These are phyloP conservation scores for Cardamine chenopodiifolia DNA, from an alignment of 345 rosid genomes.

Conservation along the genomic window DNA sequence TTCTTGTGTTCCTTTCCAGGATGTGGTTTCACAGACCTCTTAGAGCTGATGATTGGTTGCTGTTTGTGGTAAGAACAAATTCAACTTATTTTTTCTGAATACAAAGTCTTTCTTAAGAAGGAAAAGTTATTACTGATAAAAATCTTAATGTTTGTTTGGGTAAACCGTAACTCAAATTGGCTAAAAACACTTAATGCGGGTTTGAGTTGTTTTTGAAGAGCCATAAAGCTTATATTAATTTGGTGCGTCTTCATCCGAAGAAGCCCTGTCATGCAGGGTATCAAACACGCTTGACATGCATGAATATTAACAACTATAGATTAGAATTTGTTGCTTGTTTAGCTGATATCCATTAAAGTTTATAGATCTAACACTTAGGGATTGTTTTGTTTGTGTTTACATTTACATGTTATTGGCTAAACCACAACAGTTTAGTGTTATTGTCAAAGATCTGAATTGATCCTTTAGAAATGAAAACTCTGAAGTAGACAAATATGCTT, in stretches of 20 bases:
- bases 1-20: conserved; percentile 44
- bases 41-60: conserved; percentile 92
- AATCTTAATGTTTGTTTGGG: conserved; percentile 15
- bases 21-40: conserved; percentile 86
- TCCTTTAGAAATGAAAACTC: neutral
- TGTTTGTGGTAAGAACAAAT: conserved; percentile 64
- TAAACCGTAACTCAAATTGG: neutral
- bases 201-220: conserved; percentile 11
- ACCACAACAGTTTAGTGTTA: neutral
- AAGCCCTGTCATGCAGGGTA: no score
- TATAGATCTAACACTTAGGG: neutral
- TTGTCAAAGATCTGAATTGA: conserved; percentile 5
- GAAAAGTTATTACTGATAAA: neutral
- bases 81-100: neutral
- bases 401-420: neutral
- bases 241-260: neutral
- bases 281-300: no score
- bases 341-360: neutral
- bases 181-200: neutral
- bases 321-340: neutral
- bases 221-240: neutral
- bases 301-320: neutral
- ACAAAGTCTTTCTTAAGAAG: neutral
- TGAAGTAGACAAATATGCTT: neutral
- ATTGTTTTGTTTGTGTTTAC: conserved; percentile 12